phyloP scores from a whole-genome alignment of 176 grass and related monocot genomes.

The Triticum monococcum region DNA sequence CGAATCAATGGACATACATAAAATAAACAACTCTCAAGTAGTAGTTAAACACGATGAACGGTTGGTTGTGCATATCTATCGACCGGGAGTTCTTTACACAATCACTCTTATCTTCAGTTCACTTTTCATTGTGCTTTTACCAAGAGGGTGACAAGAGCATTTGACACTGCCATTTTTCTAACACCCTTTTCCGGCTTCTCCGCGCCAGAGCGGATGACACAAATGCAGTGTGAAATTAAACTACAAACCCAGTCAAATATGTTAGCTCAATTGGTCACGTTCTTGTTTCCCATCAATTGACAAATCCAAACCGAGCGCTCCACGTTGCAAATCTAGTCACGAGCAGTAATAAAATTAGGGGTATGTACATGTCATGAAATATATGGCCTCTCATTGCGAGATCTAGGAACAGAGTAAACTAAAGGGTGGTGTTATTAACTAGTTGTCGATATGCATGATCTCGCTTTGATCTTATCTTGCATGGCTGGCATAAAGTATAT shows the following conservation, averaged over 20 bases:
- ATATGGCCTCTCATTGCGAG: not conserved
- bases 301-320: not conserved
- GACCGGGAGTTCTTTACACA: not conserved
- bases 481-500: not conserved
- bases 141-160: not conserved
- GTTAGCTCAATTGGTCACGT: not conserved
- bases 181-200: not conserved
- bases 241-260: not conserved
- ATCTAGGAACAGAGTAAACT: not conserved
- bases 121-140: not conserved
- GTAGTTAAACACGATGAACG: not conserved
- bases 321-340: not conserved
- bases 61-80: not conserved
- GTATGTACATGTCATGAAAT: not conserved
- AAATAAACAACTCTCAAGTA: not conserved
- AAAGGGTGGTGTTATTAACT: not conserved
- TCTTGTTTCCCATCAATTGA: conserved; percentile 35
- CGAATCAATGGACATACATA: not conserved
- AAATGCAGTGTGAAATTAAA: not conserved
- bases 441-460: conserved; percentile 14
- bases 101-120: not conserved
- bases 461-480: not conserved
- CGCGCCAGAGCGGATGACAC: not conserved
- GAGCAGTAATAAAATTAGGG: not conserved
- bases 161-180: not conserved